A percentile compares a stretch with the other conserved stretches of the same genome.
These are phyloP conservation scores for Xylaria castorea DNA, from an alignment of 495 filamentous ascomycete species.

Conservation along the genomic window DNA sequence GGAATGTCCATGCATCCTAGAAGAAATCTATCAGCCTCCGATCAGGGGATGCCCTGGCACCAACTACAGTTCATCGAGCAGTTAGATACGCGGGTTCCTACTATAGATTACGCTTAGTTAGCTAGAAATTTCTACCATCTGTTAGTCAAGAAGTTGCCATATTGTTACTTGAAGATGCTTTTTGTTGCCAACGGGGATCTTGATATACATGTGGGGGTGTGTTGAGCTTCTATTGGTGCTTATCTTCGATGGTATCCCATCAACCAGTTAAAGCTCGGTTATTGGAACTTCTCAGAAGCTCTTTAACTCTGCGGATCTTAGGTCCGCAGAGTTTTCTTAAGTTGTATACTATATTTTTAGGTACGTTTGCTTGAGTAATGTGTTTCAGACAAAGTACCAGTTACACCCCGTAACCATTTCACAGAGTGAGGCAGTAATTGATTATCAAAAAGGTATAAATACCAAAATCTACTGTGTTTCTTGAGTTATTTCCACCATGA, in stretches of 20 bases:
- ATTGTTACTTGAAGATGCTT: conserved; percentile 28
- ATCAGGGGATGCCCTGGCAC: not conserved
- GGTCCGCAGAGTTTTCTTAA: conserved; percentile 11
- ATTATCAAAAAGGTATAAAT: not conserved
- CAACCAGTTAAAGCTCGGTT: conserved; percentile 4
- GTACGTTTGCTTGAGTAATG: conserved; percentile 4
- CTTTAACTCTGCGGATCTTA: not conserved
- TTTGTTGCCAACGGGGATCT: not conserved
- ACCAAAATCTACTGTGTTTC: not conserved
- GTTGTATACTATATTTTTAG: conserved; percentile 12
- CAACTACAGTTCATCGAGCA: not conserved
- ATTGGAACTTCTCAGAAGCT: conserved; percentile 8
- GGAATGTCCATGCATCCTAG: not conserved
- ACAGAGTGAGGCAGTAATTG: not conserved
- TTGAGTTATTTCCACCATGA: not conserved
- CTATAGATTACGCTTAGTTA: not conserved
- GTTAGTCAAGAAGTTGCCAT: conserved; percentile 28
- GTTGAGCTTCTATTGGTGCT: conserved; percentile 38
- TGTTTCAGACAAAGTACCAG: not conserved
- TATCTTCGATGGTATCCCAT: conserved; percentile 18
- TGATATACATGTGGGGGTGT: conserved; percentile 29
- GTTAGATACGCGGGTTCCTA: not conserved
- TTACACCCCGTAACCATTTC: not conserved
- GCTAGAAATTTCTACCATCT: conserved; percentile 12
- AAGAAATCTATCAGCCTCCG: not conserved